phyloP scores from a whole-genome alignment of 1,284 basidiomycete species.

The Bjerkandera adusta region DNA sequence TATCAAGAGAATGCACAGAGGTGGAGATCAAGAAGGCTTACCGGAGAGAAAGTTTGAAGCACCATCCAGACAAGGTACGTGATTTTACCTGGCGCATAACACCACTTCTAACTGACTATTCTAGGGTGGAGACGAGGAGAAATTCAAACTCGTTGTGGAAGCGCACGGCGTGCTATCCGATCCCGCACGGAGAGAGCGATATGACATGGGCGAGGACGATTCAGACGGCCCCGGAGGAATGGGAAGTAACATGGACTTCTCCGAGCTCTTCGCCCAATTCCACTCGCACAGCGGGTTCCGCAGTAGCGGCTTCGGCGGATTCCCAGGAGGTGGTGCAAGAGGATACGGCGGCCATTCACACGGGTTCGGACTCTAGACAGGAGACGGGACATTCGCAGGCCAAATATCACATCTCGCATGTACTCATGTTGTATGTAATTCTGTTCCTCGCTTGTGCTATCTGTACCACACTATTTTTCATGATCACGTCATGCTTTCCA shows the following conservation, averaged over 20 bases:
- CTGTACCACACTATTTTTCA: no score
- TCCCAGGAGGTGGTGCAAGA: constrained; percentile 7
- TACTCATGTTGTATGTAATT: background rate
- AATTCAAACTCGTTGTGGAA: constrained; percentile 82
- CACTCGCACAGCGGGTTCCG: constrained; percentile 26
- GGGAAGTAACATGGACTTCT: constrained; percentile 51
- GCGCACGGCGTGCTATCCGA: constrained; percentile 78
- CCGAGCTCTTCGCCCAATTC: constrained; percentile 66
- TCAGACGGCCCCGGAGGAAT: constrained; percentile 55
- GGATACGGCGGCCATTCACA: constrained; percentile 2
- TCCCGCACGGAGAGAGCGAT: constrained; percentile 61
- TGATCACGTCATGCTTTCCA: no score
- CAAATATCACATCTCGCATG: background rate
- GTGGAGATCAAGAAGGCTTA: constrained; percentile 81
- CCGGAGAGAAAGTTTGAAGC: constrained; percentile 71
- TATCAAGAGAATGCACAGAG: constrained; percentile 59
- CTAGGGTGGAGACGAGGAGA: constrained; percentile 79
- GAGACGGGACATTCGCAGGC: no score
- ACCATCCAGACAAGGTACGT: constrained; percentile 81
- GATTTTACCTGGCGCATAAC: constrained; percentile 5
- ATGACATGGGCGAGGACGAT: constrained; percentile 77
- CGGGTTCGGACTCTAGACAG: background rate
- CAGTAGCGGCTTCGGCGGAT: constrained; percentile 24
- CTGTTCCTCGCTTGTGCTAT: background rate
- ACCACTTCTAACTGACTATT: constrained; percentile 5